A percentile compares a stretch with the other conserved stretches of the same genome.
phyloP scores from a whole-genome alignment of 768 basidiomycete species.

The Psilocybe cyanescens region DNA sequence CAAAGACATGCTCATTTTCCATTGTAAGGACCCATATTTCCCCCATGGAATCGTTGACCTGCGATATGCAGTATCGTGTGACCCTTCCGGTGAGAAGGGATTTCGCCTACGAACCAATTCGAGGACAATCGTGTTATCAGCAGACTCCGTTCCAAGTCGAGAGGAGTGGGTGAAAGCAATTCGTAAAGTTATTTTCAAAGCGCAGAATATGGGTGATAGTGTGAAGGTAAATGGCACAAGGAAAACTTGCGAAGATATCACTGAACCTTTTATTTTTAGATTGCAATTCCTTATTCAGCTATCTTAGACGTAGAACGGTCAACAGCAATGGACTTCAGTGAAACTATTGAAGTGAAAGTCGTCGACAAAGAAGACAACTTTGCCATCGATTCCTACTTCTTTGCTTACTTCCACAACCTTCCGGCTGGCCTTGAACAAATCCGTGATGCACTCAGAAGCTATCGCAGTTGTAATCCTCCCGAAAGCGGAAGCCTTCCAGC shows the following conservation, averaged over 20 bases:
- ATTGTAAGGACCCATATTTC: conserved; percentile 90
- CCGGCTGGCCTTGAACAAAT: conserved; percentile 80
- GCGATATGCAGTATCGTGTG: conserved; percentile 91
- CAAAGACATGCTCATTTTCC: neutral
- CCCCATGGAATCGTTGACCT: conserved; percentile 95
- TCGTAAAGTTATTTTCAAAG: conserved; percentile 92
- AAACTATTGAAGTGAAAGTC: conserved; percentile 94
- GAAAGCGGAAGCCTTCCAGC: conserved; percentile 36
- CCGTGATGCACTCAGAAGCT: conserved; percentile 69
- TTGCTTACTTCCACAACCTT: conserved; percentile 91
- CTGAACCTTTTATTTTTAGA: conserved; percentile 40
- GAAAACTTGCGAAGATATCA: neutral
- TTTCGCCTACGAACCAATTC: conserved; percentile 86
- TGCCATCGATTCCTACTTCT: conserved; percentile 88
- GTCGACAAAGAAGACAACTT: conserved; percentile 82
- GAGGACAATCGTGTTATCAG: conserved; percentile 69
- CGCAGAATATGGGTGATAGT: conserved; percentile 94
- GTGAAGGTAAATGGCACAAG: conserved; percentile 68
- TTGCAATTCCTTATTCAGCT: conserved; percentile 92
- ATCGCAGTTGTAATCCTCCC: conserved; percentile 40
- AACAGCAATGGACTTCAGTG: conserved; percentile 91
- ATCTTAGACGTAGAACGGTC: conserved; percentile 90
- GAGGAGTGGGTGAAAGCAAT: conserved; percentile 98
- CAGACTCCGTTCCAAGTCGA: conserved; percentile 81
- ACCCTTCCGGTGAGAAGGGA: conserved; percentile 74